phyloP scores from a whole-genome alignment of 2,329 filamentous ascomycete species.

The Cadophora luteo-olivacea region DNA sequence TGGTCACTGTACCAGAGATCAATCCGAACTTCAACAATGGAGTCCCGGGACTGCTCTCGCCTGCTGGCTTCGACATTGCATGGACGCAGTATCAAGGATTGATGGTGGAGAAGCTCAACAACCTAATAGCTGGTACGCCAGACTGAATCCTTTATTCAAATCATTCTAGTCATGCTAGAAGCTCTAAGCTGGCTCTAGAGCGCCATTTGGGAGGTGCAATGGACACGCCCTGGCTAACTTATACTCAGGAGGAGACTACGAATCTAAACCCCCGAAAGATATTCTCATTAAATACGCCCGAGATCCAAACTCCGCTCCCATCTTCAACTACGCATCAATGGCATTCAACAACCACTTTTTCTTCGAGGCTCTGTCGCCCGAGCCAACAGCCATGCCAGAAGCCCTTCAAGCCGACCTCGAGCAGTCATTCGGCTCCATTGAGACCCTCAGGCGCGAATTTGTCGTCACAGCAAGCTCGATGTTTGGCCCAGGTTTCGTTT shows the following conservation, averaged over 20 bases:
- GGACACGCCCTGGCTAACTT: slow-evolving; percentile 21
- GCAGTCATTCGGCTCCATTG: slow-evolving; percentile 79
- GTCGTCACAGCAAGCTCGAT: slow-evolving; percentile 82
- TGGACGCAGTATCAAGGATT: slow-evolving; percentile 84
- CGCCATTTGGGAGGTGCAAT: background rate
- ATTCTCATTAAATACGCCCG: slow-evolving; percentile 80
- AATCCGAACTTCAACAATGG: slow-evolving; percentile 54
- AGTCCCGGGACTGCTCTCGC: slow-evolving; percentile 74
- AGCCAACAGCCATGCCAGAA: slow-evolving; percentile 57
- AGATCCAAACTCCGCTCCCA: slow-evolving; percentile 75
- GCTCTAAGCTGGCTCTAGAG: background rate
- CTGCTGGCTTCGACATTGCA: slow-evolving; percentile 73
- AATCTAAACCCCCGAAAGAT: slow-evolving; percentile 55
- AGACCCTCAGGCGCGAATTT: slow-evolving; percentile 82
- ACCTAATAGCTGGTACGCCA: slow-evolving; percentile 70
- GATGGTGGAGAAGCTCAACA: slow-evolving; percentile 78
- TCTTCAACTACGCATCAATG: slow-evolving; percentile 98
- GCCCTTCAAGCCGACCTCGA: slow-evolving; percentile 65
- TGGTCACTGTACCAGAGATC: slow-evolving; percentile 57
- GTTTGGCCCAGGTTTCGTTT: slow-evolving; percentile 98
- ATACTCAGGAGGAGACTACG: slow-evolving; percentile 34
- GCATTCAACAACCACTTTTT: slow-evolving; percentile 90
- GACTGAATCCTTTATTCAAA: background rate
- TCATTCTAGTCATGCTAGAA: background rate
- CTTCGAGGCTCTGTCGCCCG: slow-evolving; percentile 65